These are phyloP conservation scores for Stygiomarasmius scandens DNA, from an alignment of 1,284 basidiomycete species.

Conservation along the genomic window DNA sequence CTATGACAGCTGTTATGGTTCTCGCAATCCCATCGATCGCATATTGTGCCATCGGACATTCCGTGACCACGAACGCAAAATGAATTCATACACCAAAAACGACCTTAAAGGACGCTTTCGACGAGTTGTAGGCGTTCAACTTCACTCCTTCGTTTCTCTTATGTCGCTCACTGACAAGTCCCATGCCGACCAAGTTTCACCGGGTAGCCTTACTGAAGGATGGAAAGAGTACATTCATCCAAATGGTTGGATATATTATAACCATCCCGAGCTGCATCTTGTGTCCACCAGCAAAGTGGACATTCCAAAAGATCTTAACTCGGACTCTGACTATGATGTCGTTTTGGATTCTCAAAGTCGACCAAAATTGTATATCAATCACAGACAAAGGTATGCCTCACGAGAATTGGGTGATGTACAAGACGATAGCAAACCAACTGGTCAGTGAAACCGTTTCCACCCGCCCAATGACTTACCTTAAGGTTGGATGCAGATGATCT, in stretches of 20 bases:
- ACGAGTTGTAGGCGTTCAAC: no score
- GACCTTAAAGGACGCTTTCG: no score
- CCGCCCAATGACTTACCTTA: background rate
- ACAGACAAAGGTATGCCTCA: background rate
- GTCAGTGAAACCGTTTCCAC: background rate
- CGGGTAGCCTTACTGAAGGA: background rate
- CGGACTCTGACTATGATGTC: background rate
- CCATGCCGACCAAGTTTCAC: background rate
- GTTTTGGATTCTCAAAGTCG: background rate
- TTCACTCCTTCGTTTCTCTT: no score
- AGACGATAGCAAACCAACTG: background rate
- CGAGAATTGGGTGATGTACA: background rate
- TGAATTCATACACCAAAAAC: no score
- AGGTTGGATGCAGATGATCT: background rate
- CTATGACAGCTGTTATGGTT: no score
- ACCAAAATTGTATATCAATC: background rate
- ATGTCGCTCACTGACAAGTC: no score
- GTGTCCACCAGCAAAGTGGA: background rate
- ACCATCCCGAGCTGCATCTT: background rate
- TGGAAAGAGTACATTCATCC: conserved; percentile 4
- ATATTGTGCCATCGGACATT: no score
- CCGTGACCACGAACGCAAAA: no score
- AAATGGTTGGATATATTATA: conserved; percentile 1
- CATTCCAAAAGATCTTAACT: background rate
- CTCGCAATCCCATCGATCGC: no score